A percentile compares a stretch with the other conserved stretches of the same genome.
Conservation (phyloP, 768 basidiomycete species). For the Suillus clintonianus region DNA sequence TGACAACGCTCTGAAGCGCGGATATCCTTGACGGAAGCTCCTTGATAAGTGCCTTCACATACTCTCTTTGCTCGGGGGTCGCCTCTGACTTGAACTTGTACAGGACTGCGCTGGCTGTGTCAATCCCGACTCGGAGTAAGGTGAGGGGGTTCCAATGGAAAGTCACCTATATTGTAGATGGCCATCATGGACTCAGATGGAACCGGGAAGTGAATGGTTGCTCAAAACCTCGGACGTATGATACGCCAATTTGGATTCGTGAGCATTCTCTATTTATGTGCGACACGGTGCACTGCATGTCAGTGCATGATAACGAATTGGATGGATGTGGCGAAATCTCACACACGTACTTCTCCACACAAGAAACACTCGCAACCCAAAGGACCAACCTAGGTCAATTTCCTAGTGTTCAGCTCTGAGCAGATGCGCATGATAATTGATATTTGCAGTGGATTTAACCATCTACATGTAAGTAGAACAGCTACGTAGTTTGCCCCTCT, state of each 20-base stretch:
- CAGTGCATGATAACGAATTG: not conserved
- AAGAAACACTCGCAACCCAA: not conserved
- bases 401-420: not conserved
- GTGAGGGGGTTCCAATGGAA: not conserved
- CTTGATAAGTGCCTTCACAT: constrained; percentile 7
- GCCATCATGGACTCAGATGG: not conserved
- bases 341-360: not conserved
- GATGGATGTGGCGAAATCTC: too few relatives aligned
- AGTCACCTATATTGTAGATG: not conserved
- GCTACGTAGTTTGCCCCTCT: not conserved
- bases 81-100: constrained; percentile 10
- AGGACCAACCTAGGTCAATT: not conserved
- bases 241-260: not conserved
- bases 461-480: constrained; percentile 7
- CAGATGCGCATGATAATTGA: not conserved
- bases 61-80: constrained; percentile 9
- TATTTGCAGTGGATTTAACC: not conserved
- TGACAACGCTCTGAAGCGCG: constrained; percentile 9
- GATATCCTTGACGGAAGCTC: constrained; percentile 8
- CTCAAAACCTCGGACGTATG: not conserved
- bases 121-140: constrained; percentile 3
- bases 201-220: not conserved
- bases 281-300: not conserved
- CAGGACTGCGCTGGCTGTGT: constrained; percentile 10
- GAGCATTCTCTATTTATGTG: not conserved